phyloP scores from a whole-genome alignment of 2,329 filamentous ascomycete species.

The Trichoderma koningii region DNA sequence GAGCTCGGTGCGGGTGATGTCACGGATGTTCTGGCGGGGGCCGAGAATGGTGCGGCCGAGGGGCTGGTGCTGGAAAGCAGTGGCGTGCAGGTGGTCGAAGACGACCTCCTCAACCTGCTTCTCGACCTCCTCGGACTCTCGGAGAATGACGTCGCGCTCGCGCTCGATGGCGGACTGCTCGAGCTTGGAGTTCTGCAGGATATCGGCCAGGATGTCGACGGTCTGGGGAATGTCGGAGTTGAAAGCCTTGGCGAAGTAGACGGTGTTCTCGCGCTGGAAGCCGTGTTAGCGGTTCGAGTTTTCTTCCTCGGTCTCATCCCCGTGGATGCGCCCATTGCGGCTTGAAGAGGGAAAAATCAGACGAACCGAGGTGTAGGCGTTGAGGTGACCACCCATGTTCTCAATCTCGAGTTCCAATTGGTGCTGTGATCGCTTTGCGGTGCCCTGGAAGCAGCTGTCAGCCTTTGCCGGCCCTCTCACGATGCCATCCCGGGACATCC shows the following conservation, averaged over 20 bases:
- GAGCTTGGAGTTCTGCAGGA: constrained; percentile 98
- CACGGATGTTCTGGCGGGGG: constrained; percentile 96
- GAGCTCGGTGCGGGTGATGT: constrained; percentile 89
- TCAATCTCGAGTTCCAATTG: constrained; percentile 99
- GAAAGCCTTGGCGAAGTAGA: constrained; percentile 99
- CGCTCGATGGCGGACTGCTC: constrained; percentile 91
- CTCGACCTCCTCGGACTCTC: constrained; percentile 99
- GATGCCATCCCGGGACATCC: constrained; percentile 28
- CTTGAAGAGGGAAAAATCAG: neutral
- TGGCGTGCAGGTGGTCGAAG: constrained; percentile 98
- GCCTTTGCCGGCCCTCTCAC: neutral
- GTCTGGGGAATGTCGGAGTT: constrained; percentile 95
- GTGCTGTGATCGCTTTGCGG: constrained; percentile 89
- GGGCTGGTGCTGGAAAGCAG: constrained; percentile 94
- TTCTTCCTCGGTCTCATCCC: neutral
- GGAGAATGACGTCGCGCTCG: constrained; percentile 96
- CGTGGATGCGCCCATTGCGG: constrained; percentile 24
- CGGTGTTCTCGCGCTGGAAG: constrained; percentile 90
- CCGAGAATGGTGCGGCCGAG: constrained; percentile 97
- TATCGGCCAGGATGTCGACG: constrained; percentile 98
- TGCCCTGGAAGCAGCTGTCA: constrained; percentile 62
- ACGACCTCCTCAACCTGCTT: constrained; percentile 99
- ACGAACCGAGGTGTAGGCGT: constrained; percentile 97
- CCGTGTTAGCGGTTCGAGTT: constrained; percentile 29
- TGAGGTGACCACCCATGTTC: constrained; percentile 99